phyloP scores from a whole-genome alignment of 1,284 basidiomycete genomes.

The Sanghuangporus sanghuang region DNA sequence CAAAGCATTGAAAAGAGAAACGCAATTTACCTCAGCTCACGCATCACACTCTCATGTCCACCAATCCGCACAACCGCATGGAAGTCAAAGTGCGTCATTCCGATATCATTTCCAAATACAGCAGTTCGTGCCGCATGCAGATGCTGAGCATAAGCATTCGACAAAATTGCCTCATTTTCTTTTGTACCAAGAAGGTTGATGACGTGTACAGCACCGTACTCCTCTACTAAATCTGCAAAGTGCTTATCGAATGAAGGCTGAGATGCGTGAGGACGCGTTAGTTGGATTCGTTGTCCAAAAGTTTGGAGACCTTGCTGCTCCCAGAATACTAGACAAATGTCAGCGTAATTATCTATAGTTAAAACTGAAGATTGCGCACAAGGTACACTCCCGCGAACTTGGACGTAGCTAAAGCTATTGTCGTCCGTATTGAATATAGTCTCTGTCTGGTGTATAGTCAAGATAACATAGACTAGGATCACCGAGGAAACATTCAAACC shows the following conservation, averaged over 20 bases:
- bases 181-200: constrained; percentile 86
- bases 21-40: constrained; percentile 59
- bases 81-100: constrained; percentile 92
- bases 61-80: constrained; percentile 78
- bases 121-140: constrained; percentile 51
- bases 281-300: constrained; percentile 86
- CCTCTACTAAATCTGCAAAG: constrained; percentile 79
- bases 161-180: constrained; percentile 87
- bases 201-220: constrained; percentile 79
- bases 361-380: constrained; percentile 45
- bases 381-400: constrained; percentile 92
- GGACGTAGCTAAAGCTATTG: constrained; percentile 84
- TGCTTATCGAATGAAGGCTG: constrained; percentile 96
- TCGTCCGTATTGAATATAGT: constrained; percentile 82
- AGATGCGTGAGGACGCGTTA: constrained; percentile 91
- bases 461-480: constrained; percentile 14
- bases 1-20: constrained; percentile 4
- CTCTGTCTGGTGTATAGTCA: constrained; percentile 64
- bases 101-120: constrained; percentile 52
- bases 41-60: constrained; percentile 84
- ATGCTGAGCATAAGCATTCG: constrained; percentile 78
- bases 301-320: constrained; percentile 93
- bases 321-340: constrained; percentile 76
- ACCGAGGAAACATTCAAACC: constrained; percentile 36
- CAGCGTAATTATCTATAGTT: not conserved